Conservation (phyloP, 805 yeast genomes). For the Myxozyma lipomycoides region DNA sequence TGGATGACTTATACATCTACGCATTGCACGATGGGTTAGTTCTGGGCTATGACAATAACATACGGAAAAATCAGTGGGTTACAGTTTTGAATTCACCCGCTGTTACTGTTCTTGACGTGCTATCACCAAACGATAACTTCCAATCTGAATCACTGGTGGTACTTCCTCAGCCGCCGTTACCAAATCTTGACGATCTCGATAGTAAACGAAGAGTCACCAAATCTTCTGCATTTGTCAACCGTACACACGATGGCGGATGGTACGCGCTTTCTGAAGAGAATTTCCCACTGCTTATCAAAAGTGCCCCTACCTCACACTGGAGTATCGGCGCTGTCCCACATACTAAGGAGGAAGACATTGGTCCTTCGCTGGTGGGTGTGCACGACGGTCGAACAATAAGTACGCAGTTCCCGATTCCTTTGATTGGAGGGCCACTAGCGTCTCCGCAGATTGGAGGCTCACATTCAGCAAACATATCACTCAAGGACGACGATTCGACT, state of each 20-base stretch:
- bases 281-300: conserved; percentile 76
- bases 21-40: conserved; percentile 80
- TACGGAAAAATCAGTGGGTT: conserved; percentile 41
- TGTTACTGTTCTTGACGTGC: conserved; percentile 43
- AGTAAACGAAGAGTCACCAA: conserved; percentile 30
- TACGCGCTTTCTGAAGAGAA: conserved; percentile 74
- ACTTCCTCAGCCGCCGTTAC: conserved; percentile 39
- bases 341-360: conserved; percentile 6
- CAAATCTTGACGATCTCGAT: neutral
- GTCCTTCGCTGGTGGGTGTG: conserved; percentile 18
- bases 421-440: conserved; percentile 12
- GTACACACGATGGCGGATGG: conserved; percentile 63
- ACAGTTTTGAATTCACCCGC: conserved; percentile 19
- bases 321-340: conserved; percentile 21
- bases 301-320: conserved; percentile 73
- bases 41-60: conserved; percentile 59
- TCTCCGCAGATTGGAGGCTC: conserved; percentile 4
- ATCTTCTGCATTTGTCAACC: conserved; percentile 55
- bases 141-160: conserved; percentile 30
- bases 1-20: conserved; percentile 72
- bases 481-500: neutral
- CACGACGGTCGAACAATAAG: conserved; percentile 33
- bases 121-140: conserved; percentile 38
- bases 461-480: neutral
- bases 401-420: conserved; percentile 18